Evolutionary conservation across 306 rosid genomes (phyloP).

Genomic region (Vigna nakashimae): DNA sequence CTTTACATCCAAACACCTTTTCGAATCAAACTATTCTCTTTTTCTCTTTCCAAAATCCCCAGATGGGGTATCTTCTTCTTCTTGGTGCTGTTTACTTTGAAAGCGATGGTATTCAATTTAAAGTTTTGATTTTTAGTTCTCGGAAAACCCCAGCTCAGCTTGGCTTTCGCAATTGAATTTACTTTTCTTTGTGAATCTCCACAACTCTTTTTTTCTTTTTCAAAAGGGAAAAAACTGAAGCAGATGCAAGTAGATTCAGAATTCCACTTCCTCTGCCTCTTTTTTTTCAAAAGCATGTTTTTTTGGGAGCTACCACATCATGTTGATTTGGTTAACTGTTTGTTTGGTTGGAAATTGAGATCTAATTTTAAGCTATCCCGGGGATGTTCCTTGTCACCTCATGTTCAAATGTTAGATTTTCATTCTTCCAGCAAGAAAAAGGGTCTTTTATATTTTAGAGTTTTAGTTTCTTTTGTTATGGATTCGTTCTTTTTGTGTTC

Average conservation of each 20-base stretch:
- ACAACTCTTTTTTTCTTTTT: not conserved
- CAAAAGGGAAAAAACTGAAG: slow-evolving; percentile 11
- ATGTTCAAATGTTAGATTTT: slow-evolving; percentile 20
- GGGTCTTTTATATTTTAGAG: slow-evolving; percentile 4
- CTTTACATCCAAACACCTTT: slow-evolving; percentile 16
- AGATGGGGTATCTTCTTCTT: slow-evolving; percentile 32
- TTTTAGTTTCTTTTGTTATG: slow-evolving; percentile 13
- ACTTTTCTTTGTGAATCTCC: slow-evolving; percentile 24
- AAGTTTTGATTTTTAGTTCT: slow-evolving; percentile 26
- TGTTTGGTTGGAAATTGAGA: slow-evolving; percentile 43
- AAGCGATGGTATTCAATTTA: slow-evolving; percentile 31
- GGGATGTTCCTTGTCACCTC: slow-evolving; percentile 23
- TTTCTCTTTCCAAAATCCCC: slow-evolving; percentile 18
- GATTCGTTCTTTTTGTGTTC: slow-evolving; percentile 23
- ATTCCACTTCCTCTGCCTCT: not conserved
- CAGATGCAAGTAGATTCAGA: slow-evolving; percentile 34
- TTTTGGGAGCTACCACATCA: slow-evolving; percentile 7
- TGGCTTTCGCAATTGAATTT: slow-evolving; percentile 2
- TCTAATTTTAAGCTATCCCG: slow-evolving; percentile 40
- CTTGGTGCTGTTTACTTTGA: slow-evolving; percentile 26
- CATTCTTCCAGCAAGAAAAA: slow-evolving; percentile 2
- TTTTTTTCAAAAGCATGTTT: not conserved
- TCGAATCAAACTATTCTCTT: not conserved
- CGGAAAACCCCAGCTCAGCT: slow-evolving; percentile 34
- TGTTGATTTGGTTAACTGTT: slow-evolving; percentile 34